Conservation (phyloP, 441 rosid genomes). For the Erysimum pusillum region DNA sequence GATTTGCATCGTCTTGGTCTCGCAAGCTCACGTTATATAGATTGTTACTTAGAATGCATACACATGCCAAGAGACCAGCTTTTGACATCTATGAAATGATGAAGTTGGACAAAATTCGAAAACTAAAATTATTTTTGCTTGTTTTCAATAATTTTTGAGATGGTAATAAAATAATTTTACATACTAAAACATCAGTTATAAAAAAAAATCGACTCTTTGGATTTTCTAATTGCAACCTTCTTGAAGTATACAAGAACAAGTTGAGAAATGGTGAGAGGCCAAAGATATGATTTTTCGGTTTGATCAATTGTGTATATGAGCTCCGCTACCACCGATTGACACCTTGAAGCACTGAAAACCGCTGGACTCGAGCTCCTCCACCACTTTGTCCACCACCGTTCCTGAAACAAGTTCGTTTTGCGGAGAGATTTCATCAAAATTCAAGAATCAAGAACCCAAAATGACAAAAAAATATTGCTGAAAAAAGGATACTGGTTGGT, state of each 20-base stretch:
- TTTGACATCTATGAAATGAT: constrained; percentile 62
- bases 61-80: constrained; percentile 51
- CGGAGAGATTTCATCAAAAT: constrained; percentile 19
- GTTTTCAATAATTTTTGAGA: constrained; percentile 21
- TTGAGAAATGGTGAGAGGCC: constrained; percentile 35
- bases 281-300: constrained; percentile 24
- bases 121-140: neutral
- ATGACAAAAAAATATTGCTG: neutral
- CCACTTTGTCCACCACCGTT: constrained; percentile 65
- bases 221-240: constrained; percentile 25
- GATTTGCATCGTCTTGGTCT: constrained; percentile 57
- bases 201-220: constrained; percentile 3
- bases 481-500: constrained; percentile 83
- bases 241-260: no score
- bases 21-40: constrained; percentile 60
- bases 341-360: constrained; percentile 88
- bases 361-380: constrained; percentile 69
- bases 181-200: constrained; percentile 16
- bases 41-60: constrained; percentile 61
- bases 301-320: constrained; percentile 55
- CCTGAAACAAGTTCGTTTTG: constrained; percentile 58
- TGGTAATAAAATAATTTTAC: constrained; percentile 34
- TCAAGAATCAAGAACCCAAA: constrained; percentile 16
- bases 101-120: constrained; percentile 55
- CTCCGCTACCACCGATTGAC: constrained; percentile 80